These are phyloP conservation scores for Pichia sp. DNA, from an alignment of 1,139 yeast species.

Conservation along the genomic window DNA sequence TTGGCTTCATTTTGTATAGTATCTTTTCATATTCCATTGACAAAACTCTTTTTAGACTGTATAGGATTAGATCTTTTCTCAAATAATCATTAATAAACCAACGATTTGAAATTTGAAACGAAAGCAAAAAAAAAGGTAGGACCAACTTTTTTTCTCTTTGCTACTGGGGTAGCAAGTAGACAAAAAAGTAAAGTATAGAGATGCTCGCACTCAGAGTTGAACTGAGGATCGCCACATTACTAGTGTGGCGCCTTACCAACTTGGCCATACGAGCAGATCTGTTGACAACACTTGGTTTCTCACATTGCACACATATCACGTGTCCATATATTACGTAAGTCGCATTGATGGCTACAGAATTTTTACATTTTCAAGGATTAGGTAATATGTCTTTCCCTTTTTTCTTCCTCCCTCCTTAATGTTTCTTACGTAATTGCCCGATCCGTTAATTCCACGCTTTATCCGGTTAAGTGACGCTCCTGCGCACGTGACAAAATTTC, in stretches of 20 bases:
- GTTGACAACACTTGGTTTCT: not conserved
- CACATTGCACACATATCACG: not conserved
- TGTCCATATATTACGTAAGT: not conserved
- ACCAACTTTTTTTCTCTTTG: not conserved
- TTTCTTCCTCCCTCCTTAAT: too few relatives aligned
- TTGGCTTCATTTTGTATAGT: not conserved
- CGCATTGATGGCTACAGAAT: too few relatives aligned
- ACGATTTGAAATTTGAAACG: not conserved
- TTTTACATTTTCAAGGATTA: too few relatives aligned
- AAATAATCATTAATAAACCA: not conserved
- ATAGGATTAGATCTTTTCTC: conserved; percentile 4
- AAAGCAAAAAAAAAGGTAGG: not conserved
- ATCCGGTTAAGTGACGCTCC: not conserved
- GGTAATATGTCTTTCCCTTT: too few relatives aligned
- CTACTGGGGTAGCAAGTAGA: not conserved
- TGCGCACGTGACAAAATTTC: not conserved
- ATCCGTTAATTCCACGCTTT: not conserved
- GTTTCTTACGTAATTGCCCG: not conserved
- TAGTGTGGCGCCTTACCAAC: conserved; percentile 26
- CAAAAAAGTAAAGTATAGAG: not conserved
- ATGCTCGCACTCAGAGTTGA: conserved; percentile 25
- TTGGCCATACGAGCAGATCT: conserved; percentile 22
- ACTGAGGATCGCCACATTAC: conserved; percentile 26
- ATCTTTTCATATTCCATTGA: not conserved
- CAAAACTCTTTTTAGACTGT: not conserved